Base-by-base conservation (phyloP, 1,284 basidiomycete genomes). In the Dichomitus squalens region DNA sequence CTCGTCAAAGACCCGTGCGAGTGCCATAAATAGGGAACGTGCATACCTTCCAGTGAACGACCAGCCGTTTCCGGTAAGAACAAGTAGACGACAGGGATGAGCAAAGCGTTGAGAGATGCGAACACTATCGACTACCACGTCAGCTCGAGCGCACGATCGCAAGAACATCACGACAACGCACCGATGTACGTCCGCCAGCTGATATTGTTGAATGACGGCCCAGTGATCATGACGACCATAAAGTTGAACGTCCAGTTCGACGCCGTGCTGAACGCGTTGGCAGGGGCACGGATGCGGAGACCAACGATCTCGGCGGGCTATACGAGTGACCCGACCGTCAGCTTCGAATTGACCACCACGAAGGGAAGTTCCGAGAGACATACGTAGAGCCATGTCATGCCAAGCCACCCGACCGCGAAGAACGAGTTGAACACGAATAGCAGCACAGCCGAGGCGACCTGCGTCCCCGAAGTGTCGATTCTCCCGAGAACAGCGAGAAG, bases 61-160 rank as follows among this genome's bases (percentile, higher is more conserved):
- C 83, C 81, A n/a, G 82, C 79, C 3, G 85, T 87, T 71, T 87
- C 86, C n/a, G 85, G 85, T 73, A 86, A 87, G 75, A 83, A 86
- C 58, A 85, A 69, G 66, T 86, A 88, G 3, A 87, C 80, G 11
- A 80, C 63, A 11, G 85, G 86, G 40, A 87, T 73, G 59, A 88
- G 82, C 56, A 84, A 74, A 1, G 83, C 83, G 61, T 87, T 88
- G 49, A 87, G 66, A 0, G 75, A 74, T 0, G 84, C 85, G 63
- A 88, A 88, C 33, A 88, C 83, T 81, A 61, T 9, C 8, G 20
- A 31, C 7, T 6, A 7, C n/a, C n/a, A 21, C 11, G 44, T 53
- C 14, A 52, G 33, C 23, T 12, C 21, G 49, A 31, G 41, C 29
- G 40, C 18, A n/a, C 16, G 18, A 38, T 3, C 39, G n/a, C 25